These are phyloP conservation scores for Botryosphaeria agaves DNA, from an alignment of 2,329 filamentous ascomycete genomes.

Conservation along the genomic window DNA sequence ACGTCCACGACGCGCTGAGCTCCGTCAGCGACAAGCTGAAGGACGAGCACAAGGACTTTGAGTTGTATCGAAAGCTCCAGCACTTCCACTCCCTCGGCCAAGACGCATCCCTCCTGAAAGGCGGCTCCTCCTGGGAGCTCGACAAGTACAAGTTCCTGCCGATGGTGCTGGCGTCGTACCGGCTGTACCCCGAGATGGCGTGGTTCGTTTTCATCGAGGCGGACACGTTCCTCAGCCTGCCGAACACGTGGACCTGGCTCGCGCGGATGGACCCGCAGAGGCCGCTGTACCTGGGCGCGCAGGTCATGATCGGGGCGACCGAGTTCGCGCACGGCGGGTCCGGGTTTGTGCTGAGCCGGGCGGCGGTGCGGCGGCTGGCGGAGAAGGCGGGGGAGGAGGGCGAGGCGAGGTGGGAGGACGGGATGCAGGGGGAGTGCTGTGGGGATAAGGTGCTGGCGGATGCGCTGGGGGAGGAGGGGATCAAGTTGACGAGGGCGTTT, in stretches of 20 bases:
- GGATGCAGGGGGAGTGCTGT: conserved; percentile 31
- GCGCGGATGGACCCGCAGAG: conserved; percentile 27
- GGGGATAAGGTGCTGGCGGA: conserved; percentile 35
- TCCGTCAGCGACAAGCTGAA: conserved; percentile 10
- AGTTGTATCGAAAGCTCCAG: conserved; percentile 14
- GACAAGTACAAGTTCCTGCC: conserved; percentile 39
- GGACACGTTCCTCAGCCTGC: conserved; percentile 33
- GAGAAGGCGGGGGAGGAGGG: conserved; percentile 22
- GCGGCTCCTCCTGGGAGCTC: conserved; percentile 14
- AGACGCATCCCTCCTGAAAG: conserved; percentile 12
- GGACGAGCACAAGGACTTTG: conserved; percentile 15
- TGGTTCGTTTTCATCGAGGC: conserved; percentile 42
- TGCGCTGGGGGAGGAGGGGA: conserved; percentile 25
- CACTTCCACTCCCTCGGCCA: conserved; percentile 13
- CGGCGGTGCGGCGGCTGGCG: conserved; percentile 26
- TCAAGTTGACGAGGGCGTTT: conserved; percentile 23
- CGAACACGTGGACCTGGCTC: conserved; percentile 30
- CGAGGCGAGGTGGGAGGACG: conserved; percentile 21
- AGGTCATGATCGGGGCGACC: conserved; percentile 10
- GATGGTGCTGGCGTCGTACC: conserved; percentile 34
- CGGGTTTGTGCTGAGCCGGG: conserved; percentile 29
- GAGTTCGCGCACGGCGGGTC: conserved; percentile 34
- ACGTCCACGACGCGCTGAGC: conserved; percentile 27
- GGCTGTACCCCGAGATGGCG: conserved; percentile 26
- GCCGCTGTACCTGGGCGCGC: conserved; percentile 33